Evolutionary conservation across 306 rosid genomes (phyloP), one percentile per base, ranked within the genome.

Genomic region (Coriaria nepalensis): DNA sequence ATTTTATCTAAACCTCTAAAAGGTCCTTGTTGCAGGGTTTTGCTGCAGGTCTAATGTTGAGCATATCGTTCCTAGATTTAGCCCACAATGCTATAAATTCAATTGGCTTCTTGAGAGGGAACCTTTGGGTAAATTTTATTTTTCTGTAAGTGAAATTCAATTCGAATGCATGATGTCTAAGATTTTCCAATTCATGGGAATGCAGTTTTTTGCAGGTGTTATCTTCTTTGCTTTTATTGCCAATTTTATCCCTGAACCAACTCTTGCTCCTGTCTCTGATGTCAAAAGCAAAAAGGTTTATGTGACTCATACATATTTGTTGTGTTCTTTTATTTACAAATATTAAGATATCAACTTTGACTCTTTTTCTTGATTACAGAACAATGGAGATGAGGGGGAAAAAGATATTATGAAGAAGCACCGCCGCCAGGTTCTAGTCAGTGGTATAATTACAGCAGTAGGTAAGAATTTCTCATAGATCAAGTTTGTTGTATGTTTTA

Each of bases 31-130:
- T 57, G 55, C 69, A 85, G 98, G 96, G 96, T 55, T 90, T 90
- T 73, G 98, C 98, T 37, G 95, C 94, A 47, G 98, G 98, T 62
- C 71, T 90, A 61, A 82, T 90, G 96, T 68, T 90, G 34, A 90
- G 98, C 74, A 90, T 82, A 55, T 90, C 98, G 33, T 86, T 92
- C 78, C 81, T 92, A 39, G 99, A 92, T 70, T 75, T 92, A 55
- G 99, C 99, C 77, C 99, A 86, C 64, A 92, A 85, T 57, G 94
- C 99, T 56, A 65, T 86, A 40, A 92, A 92, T 69, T 77, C 99
- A 6, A 74, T 92, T 35, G 98, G 98, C 33, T 92, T 92, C 78
- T 65, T 92, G 50, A 92, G 79, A 73, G 98, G 77, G 47, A 85
- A 92, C 58, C 76, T 86, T 62, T 92, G 98, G 98, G 98, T 92